These are phyloP conservation scores for Raffaelea albimanens DNA, from an alignment of 2,329 filamentous ascomycete species.

Conservation along the genomic window DNA sequence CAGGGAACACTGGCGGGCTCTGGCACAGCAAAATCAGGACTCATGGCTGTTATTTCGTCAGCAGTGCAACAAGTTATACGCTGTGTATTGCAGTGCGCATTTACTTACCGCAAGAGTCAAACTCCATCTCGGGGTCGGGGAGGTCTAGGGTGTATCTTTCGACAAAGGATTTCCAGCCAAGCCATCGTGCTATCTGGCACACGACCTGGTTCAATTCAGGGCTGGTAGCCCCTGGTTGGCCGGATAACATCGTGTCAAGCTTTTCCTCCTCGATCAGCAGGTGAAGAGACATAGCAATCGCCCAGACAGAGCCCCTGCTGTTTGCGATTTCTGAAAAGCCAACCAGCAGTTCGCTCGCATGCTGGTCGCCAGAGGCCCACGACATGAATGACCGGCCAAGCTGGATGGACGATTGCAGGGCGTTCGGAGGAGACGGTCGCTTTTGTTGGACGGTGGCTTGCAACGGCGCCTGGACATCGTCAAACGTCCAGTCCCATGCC, in stretches of 20 bases:
- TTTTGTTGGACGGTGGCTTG: background rate
- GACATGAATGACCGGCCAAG: conserved; percentile 57
- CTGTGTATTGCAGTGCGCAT: background rate
- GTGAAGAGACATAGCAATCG: conserved; percentile 69
- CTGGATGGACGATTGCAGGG: conserved; percentile 41
- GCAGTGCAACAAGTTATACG: background rate
- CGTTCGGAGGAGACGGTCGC: background rate
- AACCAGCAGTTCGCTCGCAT: conserved; percentile 36
- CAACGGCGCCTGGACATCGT: conserved; percentile 13
- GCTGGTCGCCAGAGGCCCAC: conserved; percentile 53
- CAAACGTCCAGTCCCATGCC: conserved; percentile 15
- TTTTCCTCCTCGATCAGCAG: conserved; percentile 85
- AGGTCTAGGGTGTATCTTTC: conserved; percentile 42
- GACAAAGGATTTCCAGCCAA: conserved; percentile 55
- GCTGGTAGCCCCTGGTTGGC: conserved; percentile 32
- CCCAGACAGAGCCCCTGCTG: conserved; percentile 51
- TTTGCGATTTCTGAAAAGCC: conserved; percentile 37
- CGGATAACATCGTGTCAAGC: conserved; percentile 51
- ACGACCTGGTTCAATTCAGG: conserved; percentile 60
- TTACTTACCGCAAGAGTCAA: conserved; percentile 29
- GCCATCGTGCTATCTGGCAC: conserved; percentile 72
- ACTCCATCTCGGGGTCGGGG: conserved; percentile 29
- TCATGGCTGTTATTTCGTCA: background rate
- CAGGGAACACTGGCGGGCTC: conserved; percentile 23
- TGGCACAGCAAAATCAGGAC: conserved; percentile 10